Conservation (phyloP, 108 stramenopile species). For the Aurantiochytrium sp. region DNA sequence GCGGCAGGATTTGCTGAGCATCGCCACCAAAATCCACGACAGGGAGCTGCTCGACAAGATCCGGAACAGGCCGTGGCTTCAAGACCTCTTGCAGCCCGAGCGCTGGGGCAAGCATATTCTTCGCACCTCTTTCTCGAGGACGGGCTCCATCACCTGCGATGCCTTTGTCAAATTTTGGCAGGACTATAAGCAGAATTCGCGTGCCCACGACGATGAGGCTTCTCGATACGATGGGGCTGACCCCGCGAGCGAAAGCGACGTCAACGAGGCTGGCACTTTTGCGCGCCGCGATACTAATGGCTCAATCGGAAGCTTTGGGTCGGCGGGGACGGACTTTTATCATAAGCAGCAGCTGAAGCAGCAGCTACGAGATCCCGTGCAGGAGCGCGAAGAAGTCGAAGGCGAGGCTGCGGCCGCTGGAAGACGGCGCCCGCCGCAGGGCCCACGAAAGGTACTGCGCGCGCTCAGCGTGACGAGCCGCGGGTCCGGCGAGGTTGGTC, state of each 20-base stretch:
- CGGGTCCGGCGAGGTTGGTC: too few species aligned
- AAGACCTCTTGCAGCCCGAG: slow-evolving; percentile 6
- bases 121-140: not conserved
- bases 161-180: not conserved
- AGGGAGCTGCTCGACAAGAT: not conserved
- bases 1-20: slow-evolving; percentile 23
- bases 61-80: not conserved
- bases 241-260: not conserved
- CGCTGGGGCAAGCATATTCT: slow-evolving; percentile 1
- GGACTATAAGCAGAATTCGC: not conserved
- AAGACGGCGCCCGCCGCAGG: not conserved
- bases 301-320: not conserved
- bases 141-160: not conserved
- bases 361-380: not conserved
- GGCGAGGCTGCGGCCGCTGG: too few species aligned
- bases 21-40: not conserved
- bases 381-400: not conserved
- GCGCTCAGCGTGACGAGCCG: not conserved
- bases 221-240: too few species aligned
- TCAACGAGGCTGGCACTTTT: not conserved
- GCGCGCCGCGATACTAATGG: not conserved
- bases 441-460: not conserved
- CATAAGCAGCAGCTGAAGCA: not conserved
- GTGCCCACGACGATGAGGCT: too few species aligned
- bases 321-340: not conserved